Evolutionary conservation across 2,329 filamentous ascomycete genomes (phyloP).

Genomic region (Diaporthe sp.): DNA sequence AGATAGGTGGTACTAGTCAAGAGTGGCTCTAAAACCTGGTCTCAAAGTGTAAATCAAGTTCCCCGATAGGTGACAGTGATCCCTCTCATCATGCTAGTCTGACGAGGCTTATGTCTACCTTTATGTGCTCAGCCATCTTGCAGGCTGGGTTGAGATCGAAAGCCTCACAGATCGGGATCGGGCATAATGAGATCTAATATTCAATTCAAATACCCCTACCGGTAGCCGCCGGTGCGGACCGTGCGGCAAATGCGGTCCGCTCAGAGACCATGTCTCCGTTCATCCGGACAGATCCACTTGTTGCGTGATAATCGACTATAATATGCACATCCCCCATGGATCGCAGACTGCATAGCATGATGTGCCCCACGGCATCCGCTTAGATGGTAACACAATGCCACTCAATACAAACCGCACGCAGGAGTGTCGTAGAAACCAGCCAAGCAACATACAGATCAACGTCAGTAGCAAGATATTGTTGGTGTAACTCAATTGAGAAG

Average conservation of each 20-base stretch:
- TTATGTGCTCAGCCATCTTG: neutral
- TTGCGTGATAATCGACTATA: neutral
- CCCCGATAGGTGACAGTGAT: neutral
- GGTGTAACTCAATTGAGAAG: neutral
- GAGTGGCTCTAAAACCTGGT: neutral
- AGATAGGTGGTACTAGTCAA: neutral
- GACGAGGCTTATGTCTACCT: neutral
- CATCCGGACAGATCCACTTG: neutral
- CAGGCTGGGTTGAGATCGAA: neutral
- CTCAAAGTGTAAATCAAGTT: neutral
- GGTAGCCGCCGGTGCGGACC: slow-evolving; percentile 2
- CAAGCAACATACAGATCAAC: neutral
- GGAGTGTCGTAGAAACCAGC: neutral
- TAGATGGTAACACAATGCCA: neutral
- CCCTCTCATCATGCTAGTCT: neutral
- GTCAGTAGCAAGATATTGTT: neutral
- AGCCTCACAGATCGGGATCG: neutral
- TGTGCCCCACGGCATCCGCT: neutral
- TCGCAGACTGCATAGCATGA: neutral
- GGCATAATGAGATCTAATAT: slow-evolving; percentile 5
- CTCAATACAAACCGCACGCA: neutral
- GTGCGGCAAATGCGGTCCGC: slow-evolving; percentile 13
- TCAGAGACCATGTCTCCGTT: neutral
- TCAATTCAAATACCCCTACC: neutral
- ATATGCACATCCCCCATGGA: neutral